phyloP scores from a whole-genome alignment of 2,329 filamentous ascomycete species.

The Colletotrichum chrysophilum region DNA sequence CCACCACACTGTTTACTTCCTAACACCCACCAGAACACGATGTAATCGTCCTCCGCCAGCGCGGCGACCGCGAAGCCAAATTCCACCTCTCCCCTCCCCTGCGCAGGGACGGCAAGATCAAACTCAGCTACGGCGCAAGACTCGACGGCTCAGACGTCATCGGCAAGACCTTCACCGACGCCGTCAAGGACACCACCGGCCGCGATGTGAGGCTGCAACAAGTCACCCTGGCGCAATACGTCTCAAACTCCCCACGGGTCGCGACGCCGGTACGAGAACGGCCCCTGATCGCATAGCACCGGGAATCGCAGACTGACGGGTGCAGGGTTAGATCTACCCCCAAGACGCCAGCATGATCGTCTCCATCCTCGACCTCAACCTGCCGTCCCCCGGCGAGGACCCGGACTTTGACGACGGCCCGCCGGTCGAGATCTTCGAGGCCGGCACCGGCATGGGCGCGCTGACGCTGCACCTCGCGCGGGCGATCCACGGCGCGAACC shows the following conservation, averaged over 20 bases:
- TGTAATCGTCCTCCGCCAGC: conserved; percentile 44
- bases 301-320: neutral
- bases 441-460: conserved; percentile 84
- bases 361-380: conserved; percentile 77
- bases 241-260: conserved; percentile 67
- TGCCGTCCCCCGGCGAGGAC: conserved; percentile 43
- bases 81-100: conserved; percentile 44
- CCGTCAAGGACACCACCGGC: conserved; percentile 58
- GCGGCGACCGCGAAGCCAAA: conserved; percentile 35
- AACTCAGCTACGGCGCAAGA: conserved; percentile 48
- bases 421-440: conserved; percentile 79
- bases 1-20: neutral
- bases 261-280: conserved; percentile 71
- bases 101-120: conserved; percentile 33
- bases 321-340: conserved; percentile 58
- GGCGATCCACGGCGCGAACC: conserved; percentile 77
- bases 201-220: conserved; percentile 61
- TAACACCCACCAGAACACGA: conserved; percentile 38
- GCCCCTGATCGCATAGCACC: neutral
- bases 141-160: conserved; percentile 64
- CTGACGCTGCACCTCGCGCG: conserved; percentile 78
- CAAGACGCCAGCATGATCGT: conserved; percentile 78
- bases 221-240: conserved; percentile 76
- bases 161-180: conserved; percentile 63
- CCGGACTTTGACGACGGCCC: conserved; percentile 36